These are phyloP conservation scores for Aspergillus melleus DNA, from an alignment of 2,329 filamentous ascomycete genomes.

Conservation along the genomic window DNA sequence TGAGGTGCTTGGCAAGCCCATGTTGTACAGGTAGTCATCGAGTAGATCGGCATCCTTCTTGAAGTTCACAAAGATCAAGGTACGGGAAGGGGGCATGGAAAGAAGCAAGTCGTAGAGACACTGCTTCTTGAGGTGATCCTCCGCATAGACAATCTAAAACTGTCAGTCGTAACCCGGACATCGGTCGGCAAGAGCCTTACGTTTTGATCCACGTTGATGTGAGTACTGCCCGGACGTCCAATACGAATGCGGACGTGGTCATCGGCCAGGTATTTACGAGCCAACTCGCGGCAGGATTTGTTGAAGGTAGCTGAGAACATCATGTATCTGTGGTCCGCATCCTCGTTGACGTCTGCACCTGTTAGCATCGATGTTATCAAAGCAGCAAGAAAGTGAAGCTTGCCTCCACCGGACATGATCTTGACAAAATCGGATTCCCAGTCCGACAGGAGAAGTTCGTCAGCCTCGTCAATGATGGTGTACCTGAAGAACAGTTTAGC, in stretches of 20 bases:
- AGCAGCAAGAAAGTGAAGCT: slow-evolving; percentile 33
- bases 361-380: slow-evolving; percentile 9
- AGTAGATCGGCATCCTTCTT: slow-evolving; percentile 77
- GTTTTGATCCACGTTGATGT: slow-evolving; percentile 77
- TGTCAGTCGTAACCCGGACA: not conserved
- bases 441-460: slow-evolving; percentile 80
- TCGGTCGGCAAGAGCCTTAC: slow-evolving; percentile 30
- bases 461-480: slow-evolving; percentile 87
- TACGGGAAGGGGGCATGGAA: slow-evolving; percentile 69
- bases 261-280: slow-evolving; percentile 70
- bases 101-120: slow-evolving; percentile 72
- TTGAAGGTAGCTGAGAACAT: slow-evolving; percentile 97
- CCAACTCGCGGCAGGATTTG: slow-evolving; percentile 72
- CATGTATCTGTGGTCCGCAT: slow-evolving; percentile 66
- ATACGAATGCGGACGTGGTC: slow-evolving; percentile 80
- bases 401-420: slow-evolving; percentile 80
- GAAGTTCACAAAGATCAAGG: slow-evolving; percentile 86
- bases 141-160: slow-evolving; percentile 62
- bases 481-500: slow-evolving; percentile 41
- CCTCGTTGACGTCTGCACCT: slow-evolving; percentile 68
- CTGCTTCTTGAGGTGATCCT: slow-evolving; percentile 66
- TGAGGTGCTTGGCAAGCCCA: slow-evolving; percentile 76
- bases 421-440: slow-evolving; percentile 75
- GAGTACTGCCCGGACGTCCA: slow-evolving; percentile 80
- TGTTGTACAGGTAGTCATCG: slow-evolving; percentile 85